phyloP scores from a whole-genome alignment of 2,329 filamentous ascomycete genomes.

The Calonectria hongkongensis region DNA sequence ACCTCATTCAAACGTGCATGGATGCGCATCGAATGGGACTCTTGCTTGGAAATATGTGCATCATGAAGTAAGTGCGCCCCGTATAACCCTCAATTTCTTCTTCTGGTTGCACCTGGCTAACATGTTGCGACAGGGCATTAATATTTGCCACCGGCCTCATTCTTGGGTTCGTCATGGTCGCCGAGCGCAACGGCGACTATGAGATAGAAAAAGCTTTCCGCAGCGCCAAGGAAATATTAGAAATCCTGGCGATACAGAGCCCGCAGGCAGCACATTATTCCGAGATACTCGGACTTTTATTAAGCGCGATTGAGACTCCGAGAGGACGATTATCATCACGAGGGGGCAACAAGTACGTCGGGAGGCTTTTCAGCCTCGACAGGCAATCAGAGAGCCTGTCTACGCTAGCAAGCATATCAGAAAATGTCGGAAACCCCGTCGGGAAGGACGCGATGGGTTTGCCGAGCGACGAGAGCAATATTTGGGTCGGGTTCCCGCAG shows the following conservation, averaged over 20 bases:
- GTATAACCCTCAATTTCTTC: background rate
- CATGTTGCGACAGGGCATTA: slow-evolving; percentile 63
- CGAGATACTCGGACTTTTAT: slow-evolving; percentile 70
- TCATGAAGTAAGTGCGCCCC: slow-evolving; percentile 70
- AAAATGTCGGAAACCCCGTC: background rate
- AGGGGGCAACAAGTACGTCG: slow-evolving; percentile 50
- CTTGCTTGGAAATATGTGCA: slow-evolving; percentile 73
- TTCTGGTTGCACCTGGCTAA: background rate
- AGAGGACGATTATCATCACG: slow-evolving; percentile 43
- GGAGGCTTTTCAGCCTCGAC: slow-evolving; percentile 48
- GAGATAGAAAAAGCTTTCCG: slow-evolving; percentile 69
- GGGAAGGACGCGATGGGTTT: slow-evolving; percentile 16
- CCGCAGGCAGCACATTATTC: slow-evolving; percentile 75
- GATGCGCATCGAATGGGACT: slow-evolving; percentile 66
- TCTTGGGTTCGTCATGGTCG: slow-evolving; percentile 74
- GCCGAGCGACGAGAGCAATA: slow-evolving; percentile 7
- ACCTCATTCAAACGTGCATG: slow-evolving; percentile 72
- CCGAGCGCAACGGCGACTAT: slow-evolving; percentile 65
- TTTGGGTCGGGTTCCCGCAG: slow-evolving; percentile 33
- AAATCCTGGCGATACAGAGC: slow-evolving; percentile 67
- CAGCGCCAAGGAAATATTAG: slow-evolving; percentile 69
- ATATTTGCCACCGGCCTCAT: slow-evolving; percentile 75
- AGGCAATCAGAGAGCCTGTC: background rate
- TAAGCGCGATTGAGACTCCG: slow-evolving; percentile 62
- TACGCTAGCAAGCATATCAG: background rate